Conservation (phyloP, 768 basidiomycete species). For the Rhizopogon vulgaris region DNA sequence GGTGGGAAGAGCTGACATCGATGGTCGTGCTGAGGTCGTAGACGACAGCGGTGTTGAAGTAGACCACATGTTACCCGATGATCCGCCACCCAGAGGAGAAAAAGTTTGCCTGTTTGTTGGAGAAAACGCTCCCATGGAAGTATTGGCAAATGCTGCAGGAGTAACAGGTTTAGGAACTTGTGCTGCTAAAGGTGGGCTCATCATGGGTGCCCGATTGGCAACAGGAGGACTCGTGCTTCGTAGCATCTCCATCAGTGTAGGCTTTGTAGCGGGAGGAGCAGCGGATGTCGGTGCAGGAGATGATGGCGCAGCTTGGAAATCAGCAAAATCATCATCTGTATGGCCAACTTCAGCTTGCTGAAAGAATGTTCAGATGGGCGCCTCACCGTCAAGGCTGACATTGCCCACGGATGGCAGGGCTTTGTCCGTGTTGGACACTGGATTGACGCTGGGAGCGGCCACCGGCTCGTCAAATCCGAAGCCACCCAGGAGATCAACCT, state of each 20-base stretch:
- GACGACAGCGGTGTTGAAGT: slow-evolving; percentile 23
- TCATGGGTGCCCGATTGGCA: slow-evolving; percentile 11
- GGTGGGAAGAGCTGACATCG: slow-evolving; percentile 10
- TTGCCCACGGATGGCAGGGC: slow-evolving; percentile 22
- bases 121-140: slow-evolving; percentile 17
- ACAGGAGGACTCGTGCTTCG: slow-evolving; percentile 25
- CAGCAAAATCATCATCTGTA: slow-evolving; percentile 77
- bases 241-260: slow-evolving; percentile 46
- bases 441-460: slow-evolving; percentile 11
- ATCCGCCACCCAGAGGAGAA: slow-evolving; percentile 11
- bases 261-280: slow-evolving; percentile 31
- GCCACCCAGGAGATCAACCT: slow-evolving; percentile 71
- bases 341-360: slow-evolving; percentile 8
- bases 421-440: slow-evolving; percentile 18
- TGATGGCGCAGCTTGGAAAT: slow-evolving; percentile 73
- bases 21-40: slow-evolving; percentile 9
- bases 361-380: neutral
- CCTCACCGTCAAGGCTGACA: slow-evolving; percentile 21
- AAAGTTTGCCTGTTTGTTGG: slow-evolving; percentile 20
- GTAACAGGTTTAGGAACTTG: slow-evolving; percentile 11
- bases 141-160: slow-evolving; percentile 20
- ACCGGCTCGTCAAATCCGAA: slow-evolving; percentile 64
- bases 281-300: slow-evolving; percentile 23
- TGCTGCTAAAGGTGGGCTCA: slow-evolving; percentile 6
- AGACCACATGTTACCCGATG: slow-evolving; percentile 18